Percentiles rank a stretch among this genome's conserved stretches.
phyloP scores from a whole-genome alignment of 164 flowering plant species.

The Chimonanthus salicifolius region DNA sequence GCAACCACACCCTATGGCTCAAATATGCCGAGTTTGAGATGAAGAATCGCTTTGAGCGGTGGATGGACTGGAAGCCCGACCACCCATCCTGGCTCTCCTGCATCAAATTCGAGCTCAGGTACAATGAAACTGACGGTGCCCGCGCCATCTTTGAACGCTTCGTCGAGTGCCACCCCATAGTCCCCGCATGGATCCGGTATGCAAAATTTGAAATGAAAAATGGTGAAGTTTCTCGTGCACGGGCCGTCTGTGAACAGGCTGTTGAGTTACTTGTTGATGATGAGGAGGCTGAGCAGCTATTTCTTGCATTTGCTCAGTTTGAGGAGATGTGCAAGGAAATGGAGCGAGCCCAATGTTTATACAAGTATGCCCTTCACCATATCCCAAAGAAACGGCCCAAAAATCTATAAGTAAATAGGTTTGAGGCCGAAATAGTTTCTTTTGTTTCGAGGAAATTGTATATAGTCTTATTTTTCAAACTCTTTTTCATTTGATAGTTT shows the following conservation, averaged over 20 bases:
- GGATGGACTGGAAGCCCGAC: conserved; percentile 88
- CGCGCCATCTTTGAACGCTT: conserved; percentile 69
- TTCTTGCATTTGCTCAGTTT: conserved; percentile 87
- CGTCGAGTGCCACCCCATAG: conserved; percentile 58
- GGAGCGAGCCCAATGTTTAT: conserved; percentile 81
- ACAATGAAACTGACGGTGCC: conserved; percentile 59
- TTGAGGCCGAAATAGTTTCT: too few relatives aligned
- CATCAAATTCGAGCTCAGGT: too few relatives aligned
- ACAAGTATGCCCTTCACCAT: conserved; percentile 24
- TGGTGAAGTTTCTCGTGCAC: conserved; percentile 61
- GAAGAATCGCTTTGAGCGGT: conserved; percentile 81
- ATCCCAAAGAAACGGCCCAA: conserved; percentile 15
- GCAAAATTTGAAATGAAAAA: conserved; percentile 96
- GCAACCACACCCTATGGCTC: too few relatives aligned
- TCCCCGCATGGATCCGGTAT: conserved; percentile 61
- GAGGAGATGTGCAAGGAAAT: conserved; percentile 85
- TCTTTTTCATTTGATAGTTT: too few relatives aligned
- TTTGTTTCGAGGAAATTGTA: too few relatives aligned
- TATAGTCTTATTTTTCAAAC: too few relatives aligned
- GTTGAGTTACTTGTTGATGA: conserved; percentile 14
- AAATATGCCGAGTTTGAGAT: conserved; percentile 52
- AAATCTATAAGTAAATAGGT: too few relatives aligned
- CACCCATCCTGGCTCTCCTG: conserved; percentile 59
- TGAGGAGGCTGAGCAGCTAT: too few relatives aligned
- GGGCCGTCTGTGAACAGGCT: conserved; percentile 43